Percentiles rank a stretch among this genome's conserved stretches.
Evolutionary conservation across 2,329 filamentous ascomycete species (phyloP).

Genomic region (Triangularia setosa): DNA sequence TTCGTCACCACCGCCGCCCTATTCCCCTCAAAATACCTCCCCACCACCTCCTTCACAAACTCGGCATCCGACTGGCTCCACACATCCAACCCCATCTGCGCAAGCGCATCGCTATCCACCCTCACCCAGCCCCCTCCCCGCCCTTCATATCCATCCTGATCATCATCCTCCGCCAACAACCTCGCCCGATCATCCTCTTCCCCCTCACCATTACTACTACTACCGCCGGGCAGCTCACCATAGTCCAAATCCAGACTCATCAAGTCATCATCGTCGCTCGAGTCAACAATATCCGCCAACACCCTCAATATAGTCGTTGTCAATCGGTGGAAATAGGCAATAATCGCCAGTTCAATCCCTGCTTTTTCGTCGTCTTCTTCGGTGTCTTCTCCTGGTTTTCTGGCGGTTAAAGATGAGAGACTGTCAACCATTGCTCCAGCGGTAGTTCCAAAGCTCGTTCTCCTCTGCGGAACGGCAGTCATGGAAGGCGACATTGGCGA

Average conservation of each 20-base stretch:
- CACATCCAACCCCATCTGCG: constrained; percentile 70
- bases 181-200: constrained; percentile 19
- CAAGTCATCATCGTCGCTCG: constrained; percentile 41
- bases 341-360: constrained; percentile 63
- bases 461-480: constrained; percentile 8
- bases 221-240: constrained; percentile 12
- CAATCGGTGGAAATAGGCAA: constrained; percentile 77
- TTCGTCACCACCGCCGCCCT: constrained; percentile 61
- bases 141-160: constrained; percentile 25
- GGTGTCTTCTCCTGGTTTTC: constrained; percentile 24
- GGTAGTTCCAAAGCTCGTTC: constrained; percentile 28
- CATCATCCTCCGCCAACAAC: constrained; percentile 8
- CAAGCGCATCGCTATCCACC: constrained; percentile 61
- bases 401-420: constrained; percentile 41
- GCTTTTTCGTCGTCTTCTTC: constrained; percentile 37
- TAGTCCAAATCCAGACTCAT: constrained; percentile 27
- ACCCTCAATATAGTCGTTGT: constrained; percentile 62
- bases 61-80: constrained; percentile 70
- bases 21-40: constrained; percentile 60
- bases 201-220: neutral
- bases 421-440: constrained; percentile 39
- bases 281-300: constrained; percentile 57
- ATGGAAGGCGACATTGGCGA: constrained; percentile 21
- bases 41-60: constrained; percentile 61
- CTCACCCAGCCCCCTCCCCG: constrained; percentile 43